These are phyloP conservation scores for Somion occarium DNA, from an alignment of 1,284 basidiomycete species.

Conservation along the genomic window DNA sequence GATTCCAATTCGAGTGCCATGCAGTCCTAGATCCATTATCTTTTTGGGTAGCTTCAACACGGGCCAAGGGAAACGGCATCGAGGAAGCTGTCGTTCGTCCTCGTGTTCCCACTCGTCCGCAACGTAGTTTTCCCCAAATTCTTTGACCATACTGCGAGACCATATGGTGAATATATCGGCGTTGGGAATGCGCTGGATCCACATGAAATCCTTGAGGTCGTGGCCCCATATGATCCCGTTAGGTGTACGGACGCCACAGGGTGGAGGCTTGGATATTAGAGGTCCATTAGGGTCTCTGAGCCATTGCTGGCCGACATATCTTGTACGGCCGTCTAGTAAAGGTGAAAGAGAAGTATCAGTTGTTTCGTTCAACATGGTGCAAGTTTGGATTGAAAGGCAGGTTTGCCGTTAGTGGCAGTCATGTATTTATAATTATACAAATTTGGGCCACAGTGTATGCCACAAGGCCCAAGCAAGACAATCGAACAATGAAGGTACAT, in stretches of 20 bases:
- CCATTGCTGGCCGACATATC: constrained; percentile 19
- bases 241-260: constrained; percentile 20
- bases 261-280: constrained; percentile 18
- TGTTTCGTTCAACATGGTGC: too few species aligned
- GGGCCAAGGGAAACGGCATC: constrained; percentile 18
- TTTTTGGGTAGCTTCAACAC: constrained; percentile 16
- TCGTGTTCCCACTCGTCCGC: constrained; percentile 8
- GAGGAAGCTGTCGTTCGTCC: constrained; percentile 11
- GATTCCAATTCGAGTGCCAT: constrained; percentile 2
- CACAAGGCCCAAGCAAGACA: too few species aligned
- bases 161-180: constrained; percentile 20
- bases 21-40: neutral
- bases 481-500: too few species aligned
- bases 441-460: too few species aligned
- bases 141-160: constrained; percentile 27
- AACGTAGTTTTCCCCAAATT: constrained; percentile 19
- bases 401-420: too few species aligned
- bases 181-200: constrained; percentile 20
- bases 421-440: too few species aligned
- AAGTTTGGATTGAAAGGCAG: too few species aligned
- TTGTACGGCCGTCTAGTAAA: constrained; percentile 8
- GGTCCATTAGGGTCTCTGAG: constrained; percentile 20
- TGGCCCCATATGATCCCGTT: constrained; percentile 27
- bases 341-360: too few species aligned
- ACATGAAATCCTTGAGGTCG: constrained; percentile 21